phyloP scores from a whole-genome alignment of 306 rosid genomes.

The Trifolium dubium region DNA sequence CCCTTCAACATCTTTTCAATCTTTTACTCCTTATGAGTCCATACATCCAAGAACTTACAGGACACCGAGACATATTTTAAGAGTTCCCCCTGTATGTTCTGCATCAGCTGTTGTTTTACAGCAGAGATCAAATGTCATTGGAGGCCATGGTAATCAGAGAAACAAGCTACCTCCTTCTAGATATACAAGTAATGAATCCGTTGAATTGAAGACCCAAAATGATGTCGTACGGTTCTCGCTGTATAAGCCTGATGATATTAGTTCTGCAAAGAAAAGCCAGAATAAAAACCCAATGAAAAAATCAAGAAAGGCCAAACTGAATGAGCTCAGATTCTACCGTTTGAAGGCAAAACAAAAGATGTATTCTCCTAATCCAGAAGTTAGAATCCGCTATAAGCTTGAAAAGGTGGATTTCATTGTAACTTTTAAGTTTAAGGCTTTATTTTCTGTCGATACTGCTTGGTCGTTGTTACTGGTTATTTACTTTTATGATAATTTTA shows the following conservation, averaged over 20 bases:
- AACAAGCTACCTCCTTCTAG: constrained; percentile 49
- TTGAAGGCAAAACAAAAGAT: constrained; percentile 86
- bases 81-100: constrained; percentile 25
- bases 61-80: constrained; percentile 33
- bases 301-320: constrained; percentile 49
- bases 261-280: constrained; percentile 34
- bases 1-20: constrained; percentile 24
- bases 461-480: constrained; percentile 4
- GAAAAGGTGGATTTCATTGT: constrained; percentile 59
- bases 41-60: constrained; percentile 43
- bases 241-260: constrained; percentile 34
- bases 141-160: constrained; percentile 39
- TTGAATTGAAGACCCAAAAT: constrained; percentile 59
- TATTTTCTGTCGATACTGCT: constrained; percentile 27
- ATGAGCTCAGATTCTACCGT: constrained; percentile 79
- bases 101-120: constrained; percentile 29
- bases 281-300: constrained; percentile 37
- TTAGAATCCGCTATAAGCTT: constrained; percentile 84
- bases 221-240: constrained; percentile 69
- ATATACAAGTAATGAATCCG: constrained; percentile 55
- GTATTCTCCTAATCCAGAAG: constrained; percentile 88
- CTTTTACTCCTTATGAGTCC: constrained; percentile 32
- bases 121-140: constrained; percentile 39
- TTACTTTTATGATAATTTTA: constrained; percentile 16
- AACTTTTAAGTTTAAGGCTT: constrained; percentile 7